Base-by-base conservation (phyloP, 2,329 filamentous ascomycete species). In the Diaporthe sp. region DNA sequence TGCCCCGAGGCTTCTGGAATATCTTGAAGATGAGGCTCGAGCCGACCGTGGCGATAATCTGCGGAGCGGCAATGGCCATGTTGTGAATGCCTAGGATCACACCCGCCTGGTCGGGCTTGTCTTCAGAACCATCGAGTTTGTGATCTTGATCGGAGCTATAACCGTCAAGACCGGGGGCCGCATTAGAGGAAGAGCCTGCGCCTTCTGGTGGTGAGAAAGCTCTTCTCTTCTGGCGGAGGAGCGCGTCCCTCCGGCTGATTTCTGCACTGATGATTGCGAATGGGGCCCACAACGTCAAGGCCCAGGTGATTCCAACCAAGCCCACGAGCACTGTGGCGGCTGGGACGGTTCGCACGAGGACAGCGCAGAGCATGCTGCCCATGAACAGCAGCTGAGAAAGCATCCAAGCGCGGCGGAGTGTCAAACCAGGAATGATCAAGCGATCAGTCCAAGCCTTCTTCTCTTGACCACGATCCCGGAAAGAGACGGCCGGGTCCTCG, bases 11-110 rank as follows among this genome's bases (percentile, higher is more conserved):
- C 83, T 97, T 98, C 85, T 98, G 96, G 80, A 96, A 89, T 54
- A 93, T 86, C 80, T 91, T 92, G 86, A 98, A 98, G 76, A 98
- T 94, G 75, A 93, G 86, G 80, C 93, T 95, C 75, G 94, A 96
- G 33, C 94, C 91, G 38, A 98, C 85, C 8, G 95, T 98, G 15
- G 96, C 95, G 72, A 98, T 89, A 76, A 98, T 96, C 82, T 98
- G 96, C 1, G 96, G 96, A 7, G 95, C 92, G 0, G 96, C 95
- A 78, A 98, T 94, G 22, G 96, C 93, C 85, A 98, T 96, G 83
- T 98, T 98, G 86, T 98, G 96, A 72, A 98, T 95, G 12, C 96
- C 96, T 2, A 98, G 89, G 58, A 98, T 95, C 54, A 98, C 94
- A 55, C 96, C 95, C 6, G 95, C 95, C 81, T 97, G 93, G 79